These are phyloP conservation scores for Apium graveolens DNA, from an alignment of 129 eudicot genomes.

Conservation along the genomic window DNA sequence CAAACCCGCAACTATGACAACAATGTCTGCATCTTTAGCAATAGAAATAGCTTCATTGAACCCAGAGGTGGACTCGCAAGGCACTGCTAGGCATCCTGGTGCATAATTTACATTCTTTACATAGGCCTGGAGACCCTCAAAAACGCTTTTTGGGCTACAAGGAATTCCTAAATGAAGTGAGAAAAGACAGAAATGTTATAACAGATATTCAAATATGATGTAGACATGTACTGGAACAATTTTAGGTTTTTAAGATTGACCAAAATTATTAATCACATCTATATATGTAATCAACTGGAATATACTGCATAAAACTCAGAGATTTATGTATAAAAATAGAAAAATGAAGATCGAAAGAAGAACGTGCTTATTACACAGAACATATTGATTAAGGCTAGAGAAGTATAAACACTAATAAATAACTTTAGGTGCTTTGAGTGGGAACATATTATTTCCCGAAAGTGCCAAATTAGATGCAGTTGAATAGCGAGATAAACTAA, in stretches of 20 bases:
- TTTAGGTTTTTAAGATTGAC: not conserved
- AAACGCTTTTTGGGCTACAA: conserved; percentile 51
- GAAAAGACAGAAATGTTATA: not conserved
- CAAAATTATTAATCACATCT: not conserved
- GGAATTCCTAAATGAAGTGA: conserved; percentile 52
- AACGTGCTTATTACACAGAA: not conserved
- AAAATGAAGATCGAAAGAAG: not conserved
- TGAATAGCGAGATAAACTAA: not conserved
- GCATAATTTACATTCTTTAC: conserved; percentile 37
- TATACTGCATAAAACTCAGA: not conserved
- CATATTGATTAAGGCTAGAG: not conserved
- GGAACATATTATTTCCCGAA: not conserved
- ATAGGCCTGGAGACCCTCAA: conserved; percentile 49
- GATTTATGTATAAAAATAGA: not conserved
- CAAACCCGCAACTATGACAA: conserved; percentile 68
- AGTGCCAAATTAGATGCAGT: not conserved
- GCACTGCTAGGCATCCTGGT: conserved; percentile 58
- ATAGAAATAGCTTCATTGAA: conserved; percentile 53
- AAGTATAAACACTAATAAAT: not conserved
- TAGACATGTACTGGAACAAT: not conserved
- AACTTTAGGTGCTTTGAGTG: not conserved
- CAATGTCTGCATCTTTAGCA: conserved; percentile 63
- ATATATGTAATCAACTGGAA: not conserved
- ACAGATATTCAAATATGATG: not conserved
- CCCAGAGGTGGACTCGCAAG: conserved; percentile 50